phyloP scores from a whole-genome alignment of 2,329 filamentous ascomycete genomes.

The Endocalyx cinctus region DNA sequence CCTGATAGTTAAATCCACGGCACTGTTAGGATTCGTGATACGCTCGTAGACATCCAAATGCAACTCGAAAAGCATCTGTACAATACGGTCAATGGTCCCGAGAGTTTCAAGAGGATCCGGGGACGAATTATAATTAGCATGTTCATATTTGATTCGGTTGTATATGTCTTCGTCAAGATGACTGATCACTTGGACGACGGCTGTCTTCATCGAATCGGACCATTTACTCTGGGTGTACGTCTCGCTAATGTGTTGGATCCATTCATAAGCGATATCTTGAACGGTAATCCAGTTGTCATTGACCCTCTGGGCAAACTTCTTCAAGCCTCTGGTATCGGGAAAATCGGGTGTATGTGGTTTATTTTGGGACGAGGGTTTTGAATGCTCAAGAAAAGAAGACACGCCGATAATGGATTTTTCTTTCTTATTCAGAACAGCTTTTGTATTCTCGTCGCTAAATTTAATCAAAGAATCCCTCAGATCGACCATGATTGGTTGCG shows the following conservation, averaged over 20 bases:
- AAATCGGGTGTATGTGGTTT: conserved; percentile 43
- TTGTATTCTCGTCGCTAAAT: conserved; percentile 51
- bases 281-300: conserved; percentile 49
- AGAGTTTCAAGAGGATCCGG: conserved; percentile 14
- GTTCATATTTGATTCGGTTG: conserved; percentile 38
- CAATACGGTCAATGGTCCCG: conserved; percentile 36
- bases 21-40: conserved; percentile 52
- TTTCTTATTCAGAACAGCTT: conserved; percentile 48
- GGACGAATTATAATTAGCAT: conserved; percentile 23
- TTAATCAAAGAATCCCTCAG: conserved; percentile 43
- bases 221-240: conserved; percentile 53
- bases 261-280: conserved; percentile 56
- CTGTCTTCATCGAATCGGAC: conserved; percentile 53
- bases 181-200: conserved; percentile 53
- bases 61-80: conserved; percentile 58
- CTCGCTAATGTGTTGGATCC: conserved; percentile 44
- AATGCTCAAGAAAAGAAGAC: conserved; percentile 60
- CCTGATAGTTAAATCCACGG: conserved; percentile 44
- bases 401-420: conserved; percentile 49
- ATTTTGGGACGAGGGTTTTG: conserved; percentile 51
- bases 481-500: conserved; percentile 42
- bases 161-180: conserved; percentile 49
- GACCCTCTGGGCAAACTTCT: conserved; percentile 44
- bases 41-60: conserved; percentile 58
- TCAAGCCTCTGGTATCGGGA: conserved; percentile 48